phyloP scores from a whole-genome alignment of 1,284 basidiomycete species.

The Cutaneotrichosporon sp. region DNA sequence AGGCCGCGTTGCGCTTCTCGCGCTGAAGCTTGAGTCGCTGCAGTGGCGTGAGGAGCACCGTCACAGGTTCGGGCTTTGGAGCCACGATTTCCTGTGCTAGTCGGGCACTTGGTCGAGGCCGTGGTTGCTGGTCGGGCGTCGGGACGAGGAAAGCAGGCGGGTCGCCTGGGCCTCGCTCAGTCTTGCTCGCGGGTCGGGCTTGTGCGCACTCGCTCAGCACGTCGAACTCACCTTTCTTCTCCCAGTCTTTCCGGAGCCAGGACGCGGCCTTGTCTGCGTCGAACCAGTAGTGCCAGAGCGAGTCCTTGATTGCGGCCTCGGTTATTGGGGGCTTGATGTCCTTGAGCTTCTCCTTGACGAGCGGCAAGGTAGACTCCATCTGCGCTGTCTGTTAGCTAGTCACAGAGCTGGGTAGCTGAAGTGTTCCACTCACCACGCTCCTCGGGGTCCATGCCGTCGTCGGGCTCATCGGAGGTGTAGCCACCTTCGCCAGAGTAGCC shows the following conservation, averaged over 20 bases:
- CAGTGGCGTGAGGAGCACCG: constrained; percentile 66
- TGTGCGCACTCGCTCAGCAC: constrained; percentile 15
- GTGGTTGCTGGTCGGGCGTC: constrained; percentile 40
- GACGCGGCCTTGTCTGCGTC: constrained; percentile 74
- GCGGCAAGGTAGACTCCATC: constrained; percentile 68
- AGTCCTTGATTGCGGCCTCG: constrained; percentile 73
- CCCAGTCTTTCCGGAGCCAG: constrained; percentile 61
- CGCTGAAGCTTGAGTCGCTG: constrained; percentile 62
- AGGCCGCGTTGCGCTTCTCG: constrained; percentile 30
- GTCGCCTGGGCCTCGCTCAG: constrained; percentile 41
- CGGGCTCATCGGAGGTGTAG: constrained; percentile 43
- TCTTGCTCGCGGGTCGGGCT: constrained; percentile 14
- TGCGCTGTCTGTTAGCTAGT: constrained; percentile 58
- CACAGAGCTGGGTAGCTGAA: constrained; percentile 32
- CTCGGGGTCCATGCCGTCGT: constrained; percentile 46
- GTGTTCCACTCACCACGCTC: constrained; percentile 30
- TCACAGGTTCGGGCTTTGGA: constrained; percentile 15
- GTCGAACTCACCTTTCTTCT: constrained; percentile 74
- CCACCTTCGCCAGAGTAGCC: constrained; percentile 41
- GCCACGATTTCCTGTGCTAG: neutral
- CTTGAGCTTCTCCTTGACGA: constrained; percentile 68
- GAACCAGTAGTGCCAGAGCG: constrained; percentile 86
- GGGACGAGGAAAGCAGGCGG: constrained; percentile 35
- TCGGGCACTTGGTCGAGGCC: constrained; percentile 18
- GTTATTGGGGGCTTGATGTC: constrained; percentile 67